Evolutionary conservation across 2,329 filamentous ascomycete genomes (phyloP).

Genomic region (Myriosclerotinia curreyana): DNA sequence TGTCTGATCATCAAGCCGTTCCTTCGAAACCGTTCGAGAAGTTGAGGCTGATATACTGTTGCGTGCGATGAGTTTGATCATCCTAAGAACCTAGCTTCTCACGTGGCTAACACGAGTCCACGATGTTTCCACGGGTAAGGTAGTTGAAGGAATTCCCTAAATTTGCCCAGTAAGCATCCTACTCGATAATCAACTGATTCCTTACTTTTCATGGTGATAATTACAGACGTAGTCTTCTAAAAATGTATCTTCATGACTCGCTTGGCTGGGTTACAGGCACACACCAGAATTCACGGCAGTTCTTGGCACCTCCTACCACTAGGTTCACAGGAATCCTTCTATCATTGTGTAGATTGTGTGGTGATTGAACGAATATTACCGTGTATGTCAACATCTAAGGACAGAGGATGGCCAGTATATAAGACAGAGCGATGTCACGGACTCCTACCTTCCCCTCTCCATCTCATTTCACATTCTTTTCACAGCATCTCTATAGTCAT

Average conservation of each 20-base stretch:
- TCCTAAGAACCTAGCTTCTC: slow-evolving; percentile 1
- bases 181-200: neutral
- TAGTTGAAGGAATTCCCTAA: too few relatives aligned
- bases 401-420: slow-evolving; percentile 11
- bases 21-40: slow-evolving; percentile 4
- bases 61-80: slow-evolving; percentile 14
- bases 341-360: neutral
- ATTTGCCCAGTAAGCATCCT: slow-evolving; percentile 14
- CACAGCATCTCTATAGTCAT: slow-evolving; percentile 11
- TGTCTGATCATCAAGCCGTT: neutral
- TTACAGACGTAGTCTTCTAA: slow-evolving; percentile 3
- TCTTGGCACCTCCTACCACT: slow-evolving; percentile 7
- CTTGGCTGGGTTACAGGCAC: slow-evolving; percentile 3
- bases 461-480: slow-evolving; percentile 20
- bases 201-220: neutral
- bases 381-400: neutral
- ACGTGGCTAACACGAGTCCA: neutral
- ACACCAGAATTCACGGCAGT: neutral
- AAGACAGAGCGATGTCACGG: slow-evolving; percentile 10
- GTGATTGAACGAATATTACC: neutral
- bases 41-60: slow-evolving; percentile 14
- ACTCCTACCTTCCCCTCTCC: neutral
- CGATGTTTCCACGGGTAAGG: neutral
- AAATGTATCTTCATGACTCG: neutral
- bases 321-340: slow-evolving; percentile 15